Conservation (phyloP, 176 grass and related monocot genomes). For the Saccharum officinarum region DNA sequence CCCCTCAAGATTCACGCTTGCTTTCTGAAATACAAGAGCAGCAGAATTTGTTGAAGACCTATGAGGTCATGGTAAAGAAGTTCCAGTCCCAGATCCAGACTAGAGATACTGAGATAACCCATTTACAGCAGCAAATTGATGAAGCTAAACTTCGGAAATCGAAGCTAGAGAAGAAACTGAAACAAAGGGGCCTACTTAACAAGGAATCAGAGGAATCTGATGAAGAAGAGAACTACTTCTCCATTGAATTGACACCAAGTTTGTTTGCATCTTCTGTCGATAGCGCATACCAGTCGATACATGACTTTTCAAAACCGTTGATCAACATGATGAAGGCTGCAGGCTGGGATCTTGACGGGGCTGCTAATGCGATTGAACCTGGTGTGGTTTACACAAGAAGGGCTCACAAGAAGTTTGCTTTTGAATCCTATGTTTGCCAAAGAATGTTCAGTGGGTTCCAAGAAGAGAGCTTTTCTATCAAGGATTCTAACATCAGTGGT, state of each 20-base stretch:
- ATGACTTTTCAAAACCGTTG: conserved; percentile 91
- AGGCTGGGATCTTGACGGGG: conserved; percentile 94
- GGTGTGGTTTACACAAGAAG: conserved; percentile 66
- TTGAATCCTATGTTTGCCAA: conserved; percentile 92
- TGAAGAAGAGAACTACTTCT: conserved; percentile 91
- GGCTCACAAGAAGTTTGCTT: conserved; percentile 90
- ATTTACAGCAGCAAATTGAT: conserved; percentile 77
- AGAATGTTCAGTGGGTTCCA: conserved; percentile 94
- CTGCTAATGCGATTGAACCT: conserved; percentile 75
- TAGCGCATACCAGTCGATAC: conserved; percentile 80
- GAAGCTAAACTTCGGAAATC: conserved; percentile 78
- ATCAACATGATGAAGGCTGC: conserved; percentile 99
- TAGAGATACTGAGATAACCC: conserved; percentile 75
- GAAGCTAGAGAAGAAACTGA: conserved; percentile 97
- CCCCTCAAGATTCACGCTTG: conserved; percentile 84
- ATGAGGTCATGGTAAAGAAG: conserved; percentile 99
- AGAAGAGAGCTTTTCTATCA: conserved; percentile 78
- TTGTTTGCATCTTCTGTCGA: conserved; percentile 88
- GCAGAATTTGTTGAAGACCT: conserved; percentile 88
- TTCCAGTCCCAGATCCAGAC: conserved; percentile 95
- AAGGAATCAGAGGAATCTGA: conserved; percentile 75
- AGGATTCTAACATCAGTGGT: conserved; percentile 44
- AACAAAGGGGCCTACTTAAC: conserved; percentile 82
- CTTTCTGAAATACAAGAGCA: conserved; percentile 96
- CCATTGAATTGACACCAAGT: conserved; percentile 84